Evolutionary conservation across 2,329 filamentous ascomycete species (phyloP).

Genomic region (Uncinocarpus reesii): DNA sequence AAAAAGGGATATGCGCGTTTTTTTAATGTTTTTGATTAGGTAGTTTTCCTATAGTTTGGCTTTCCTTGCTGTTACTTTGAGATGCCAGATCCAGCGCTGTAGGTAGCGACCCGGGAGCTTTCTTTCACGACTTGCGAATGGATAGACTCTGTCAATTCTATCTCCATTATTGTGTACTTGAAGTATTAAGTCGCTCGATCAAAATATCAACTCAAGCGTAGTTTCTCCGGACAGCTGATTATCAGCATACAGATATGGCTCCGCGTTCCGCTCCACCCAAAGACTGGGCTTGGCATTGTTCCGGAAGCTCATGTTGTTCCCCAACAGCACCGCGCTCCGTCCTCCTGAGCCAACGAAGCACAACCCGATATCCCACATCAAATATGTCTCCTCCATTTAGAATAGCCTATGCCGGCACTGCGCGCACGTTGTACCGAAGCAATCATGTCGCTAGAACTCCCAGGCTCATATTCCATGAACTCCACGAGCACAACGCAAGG

Average conservation of each 20-base stretch:
- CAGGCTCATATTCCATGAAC: not conserved
- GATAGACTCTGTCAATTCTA: not conserved
- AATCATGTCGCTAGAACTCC: not conserved
- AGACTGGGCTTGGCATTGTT: not conserved
- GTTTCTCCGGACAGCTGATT: too few relatives aligned
- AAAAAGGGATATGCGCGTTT: conserved; percentile 11
- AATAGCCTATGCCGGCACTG: conserved; percentile 1
- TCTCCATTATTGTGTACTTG: not conserved
- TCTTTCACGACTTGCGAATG: conserved; percentile 7
- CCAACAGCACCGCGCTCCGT: not conserved
- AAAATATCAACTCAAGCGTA: too few relatives aligned
- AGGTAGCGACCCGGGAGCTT: conserved; percentile 6
- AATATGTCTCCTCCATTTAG: conserved; percentile 4
- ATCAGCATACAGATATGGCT: not conserved
- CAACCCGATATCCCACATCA: not conserved
- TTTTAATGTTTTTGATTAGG: conserved; percentile 9
- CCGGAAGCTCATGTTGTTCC: too few relatives aligned
- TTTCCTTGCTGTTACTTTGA: conserved; percentile 3
- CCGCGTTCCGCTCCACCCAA: not conserved
- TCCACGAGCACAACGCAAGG: not conserved
- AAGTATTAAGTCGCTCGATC: too few relatives aligned
- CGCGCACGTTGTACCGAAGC: not conserved
- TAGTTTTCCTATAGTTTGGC: not conserved
- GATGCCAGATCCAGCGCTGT: conserved; percentile 8
- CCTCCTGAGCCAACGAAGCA: too few relatives aligned